Percentiles rank a stretch among this genome's conserved stretches.
These are phyloP conservation scores for Epichloe sylvatica DNA, from an alignment of 2,329 filamentous ascomycete species.

Conservation along the genomic window DNA sequence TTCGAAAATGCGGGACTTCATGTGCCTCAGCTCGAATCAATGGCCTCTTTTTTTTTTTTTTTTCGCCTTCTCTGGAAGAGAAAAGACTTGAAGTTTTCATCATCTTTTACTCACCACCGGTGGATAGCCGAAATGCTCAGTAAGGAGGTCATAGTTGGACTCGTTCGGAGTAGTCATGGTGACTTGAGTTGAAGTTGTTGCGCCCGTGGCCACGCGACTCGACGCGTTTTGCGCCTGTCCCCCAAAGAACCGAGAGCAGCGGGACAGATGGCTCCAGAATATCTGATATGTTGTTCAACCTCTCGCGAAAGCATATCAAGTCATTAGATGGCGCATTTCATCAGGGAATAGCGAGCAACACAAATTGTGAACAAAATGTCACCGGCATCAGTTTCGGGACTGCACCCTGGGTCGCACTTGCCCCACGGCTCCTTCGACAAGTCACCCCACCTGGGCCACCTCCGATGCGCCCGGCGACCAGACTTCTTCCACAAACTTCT, in stretches of 20 bases:
- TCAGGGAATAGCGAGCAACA: neutral
- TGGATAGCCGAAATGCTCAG: slow-evolving; percentile 91
- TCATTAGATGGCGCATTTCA: neutral
- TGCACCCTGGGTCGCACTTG: neutral
- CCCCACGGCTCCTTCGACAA: neutral
- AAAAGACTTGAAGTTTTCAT: slow-evolving; percentile 1
- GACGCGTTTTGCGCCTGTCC: slow-evolving; percentile 1
- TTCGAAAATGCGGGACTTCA: neutral
- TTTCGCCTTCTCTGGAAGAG: slow-evolving; percentile 1
- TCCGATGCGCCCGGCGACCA: neutral
- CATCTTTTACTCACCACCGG: slow-evolving; percentile 53
- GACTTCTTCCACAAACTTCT: neutral
- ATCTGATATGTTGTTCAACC: neutral
- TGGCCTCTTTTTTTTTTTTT: neutral
- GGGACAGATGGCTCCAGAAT: neutral
- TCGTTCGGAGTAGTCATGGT: slow-evolving; percentile 21
- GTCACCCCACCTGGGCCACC: slow-evolving; percentile 1
- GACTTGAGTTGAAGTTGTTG: neutral
- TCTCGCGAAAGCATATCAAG: neutral
- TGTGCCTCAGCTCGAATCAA: neutral
- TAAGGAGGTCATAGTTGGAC: slow-evolving; percentile 57
- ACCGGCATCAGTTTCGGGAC: neutral
- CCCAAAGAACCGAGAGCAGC: neutral
- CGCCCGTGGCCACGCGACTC: slow-evolving; percentile 10
- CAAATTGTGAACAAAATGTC: neutral